phyloP scores from a whole-genome alignment of 2,329 filamentous ascomycete species.

The Tolypocladium pustulatum region DNA sequence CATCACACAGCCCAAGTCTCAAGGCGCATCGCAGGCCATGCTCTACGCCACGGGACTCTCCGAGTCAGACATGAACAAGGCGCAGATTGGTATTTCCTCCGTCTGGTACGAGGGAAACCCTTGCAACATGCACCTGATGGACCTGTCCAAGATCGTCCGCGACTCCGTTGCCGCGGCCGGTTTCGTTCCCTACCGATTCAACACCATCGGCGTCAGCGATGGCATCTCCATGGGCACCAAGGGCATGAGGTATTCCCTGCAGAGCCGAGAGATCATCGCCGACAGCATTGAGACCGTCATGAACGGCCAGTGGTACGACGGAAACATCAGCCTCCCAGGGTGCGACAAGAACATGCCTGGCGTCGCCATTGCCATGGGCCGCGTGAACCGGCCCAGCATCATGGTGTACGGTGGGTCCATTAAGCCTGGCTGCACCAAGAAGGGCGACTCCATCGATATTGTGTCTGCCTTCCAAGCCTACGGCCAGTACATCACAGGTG shows the following conservation, averaged over 20 bases:
- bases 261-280: conserved; percentile 92
- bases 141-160: conserved; percentile 68
- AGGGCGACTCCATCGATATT: conserved; percentile 75
- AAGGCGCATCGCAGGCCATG: conserved; percentile 98
- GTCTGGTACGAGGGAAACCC: conserved; percentile 98
- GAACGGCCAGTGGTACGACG: conserved; percentile 98
- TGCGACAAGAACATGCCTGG: conserved; percentile 99
- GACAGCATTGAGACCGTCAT: conserved; percentile 99
- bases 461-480: conserved; percentile 98
- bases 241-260: conserved; percentile 91
- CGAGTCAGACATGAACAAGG: conserved; percentile 85
- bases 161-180: conserved; percentile 57
- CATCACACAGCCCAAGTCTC: conserved; percentile 95
- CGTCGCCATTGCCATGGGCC: conserved; percentile 85
- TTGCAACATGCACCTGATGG: conserved; percentile 97
- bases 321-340: conserved; percentile 89
- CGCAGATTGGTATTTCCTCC: conserved; percentile 94
- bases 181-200: conserved; percentile 92
- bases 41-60: conserved; percentile 87
- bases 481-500: conserved; percentile 83
- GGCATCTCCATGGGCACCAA: conserved; percentile 97
- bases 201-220: conserved; percentile 96
- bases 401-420: conserved; percentile 99
- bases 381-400: conserved; percentile 84
- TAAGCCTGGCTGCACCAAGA: conserved; percentile 73